Conservation (phyloP, 305 asterid genomes). For the Fraxinus albicans region DNA sequence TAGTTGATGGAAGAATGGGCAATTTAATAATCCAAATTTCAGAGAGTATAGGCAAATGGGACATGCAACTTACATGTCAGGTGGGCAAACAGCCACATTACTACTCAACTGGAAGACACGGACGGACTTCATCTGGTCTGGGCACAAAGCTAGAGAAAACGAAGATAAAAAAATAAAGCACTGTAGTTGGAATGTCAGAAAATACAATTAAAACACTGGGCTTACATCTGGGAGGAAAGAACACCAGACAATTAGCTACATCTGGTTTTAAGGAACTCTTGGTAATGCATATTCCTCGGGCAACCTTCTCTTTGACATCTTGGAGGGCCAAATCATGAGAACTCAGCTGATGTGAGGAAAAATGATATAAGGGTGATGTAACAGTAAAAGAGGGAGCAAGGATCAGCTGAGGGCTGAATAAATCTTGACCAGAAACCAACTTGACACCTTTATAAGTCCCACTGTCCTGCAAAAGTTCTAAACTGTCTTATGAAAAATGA, state of each 20-base stretch:
- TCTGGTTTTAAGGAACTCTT: slow-evolving; percentile 57
- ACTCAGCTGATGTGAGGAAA: slow-evolving; percentile 30
- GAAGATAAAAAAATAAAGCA: slow-evolving; percentile 7
- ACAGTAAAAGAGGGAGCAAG: slow-evolving; percentile 63
- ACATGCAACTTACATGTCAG: slow-evolving; percentile 66
- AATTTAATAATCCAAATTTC: not conserved
- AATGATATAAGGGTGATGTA: slow-evolving; percentile 39
- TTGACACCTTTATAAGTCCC: slow-evolving; percentile 70
- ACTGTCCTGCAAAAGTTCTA: slow-evolving; percentile 48
- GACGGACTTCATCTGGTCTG: slow-evolving; percentile 67
- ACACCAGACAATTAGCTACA: slow-evolving; percentile 61
- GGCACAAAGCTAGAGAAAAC: slow-evolving; percentile 55
- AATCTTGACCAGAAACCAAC: slow-evolving; percentile 86
- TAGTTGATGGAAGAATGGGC: not conserved
- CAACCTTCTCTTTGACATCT: slow-evolving; percentile 53
- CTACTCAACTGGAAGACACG: slow-evolving; percentile 82
- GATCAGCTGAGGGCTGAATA: slow-evolving; percentile 72
- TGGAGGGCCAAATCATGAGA: slow-evolving; percentile 30
- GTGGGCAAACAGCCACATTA: slow-evolving; percentile 68
- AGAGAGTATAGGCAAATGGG: slow-evolving; percentile 2
- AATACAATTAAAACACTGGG: not conserved
- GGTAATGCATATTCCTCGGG: slow-evolving; percentile 78
- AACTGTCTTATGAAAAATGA: slow-evolving; percentile 22
- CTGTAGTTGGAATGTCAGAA: slow-evolving; percentile 8
- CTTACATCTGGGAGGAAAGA: slow-evolving; percentile 84